A percentile compares a stretch with the other conserved stretches of the same genome.
These are phyloP conservation scores for Haemoproteus tartakovskyi DNA, from an alignment of 169 alveolate species.

Conservation along the genomic window DNA sequence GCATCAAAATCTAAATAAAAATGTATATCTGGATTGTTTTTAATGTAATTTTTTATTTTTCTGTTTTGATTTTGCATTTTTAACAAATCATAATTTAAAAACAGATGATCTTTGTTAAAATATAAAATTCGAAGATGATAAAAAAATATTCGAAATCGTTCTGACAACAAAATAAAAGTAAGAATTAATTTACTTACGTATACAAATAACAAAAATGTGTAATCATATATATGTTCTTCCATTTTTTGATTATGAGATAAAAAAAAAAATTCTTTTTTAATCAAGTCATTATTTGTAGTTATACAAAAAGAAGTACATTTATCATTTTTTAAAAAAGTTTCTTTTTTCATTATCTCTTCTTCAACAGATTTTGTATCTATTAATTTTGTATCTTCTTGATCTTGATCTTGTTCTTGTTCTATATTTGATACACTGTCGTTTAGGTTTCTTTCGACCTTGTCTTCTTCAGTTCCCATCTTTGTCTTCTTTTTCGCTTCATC, in stretches of 20 bases:
- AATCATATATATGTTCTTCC: constrained; percentile 46
- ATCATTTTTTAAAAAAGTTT: constrained; percentile 5
- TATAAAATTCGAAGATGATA: constrained; percentile 62
- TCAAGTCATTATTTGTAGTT: constrained; percentile 18
- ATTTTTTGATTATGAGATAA: constrained; percentile 17
- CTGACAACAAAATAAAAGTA: constrained; percentile 52
- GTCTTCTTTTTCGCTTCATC: too few relatives aligned
- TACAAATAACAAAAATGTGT: constrained; percentile 36
- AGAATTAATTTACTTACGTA: constrained; percentile 50
- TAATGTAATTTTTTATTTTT: constrained; percentile 52
- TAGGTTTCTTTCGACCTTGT: too few relatives aligned
- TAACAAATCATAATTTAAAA: constrained; percentile 59
- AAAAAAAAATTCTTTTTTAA: constrained; percentile 7
- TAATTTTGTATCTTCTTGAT: too few relatives aligned
- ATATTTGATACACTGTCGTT: too few relatives aligned
- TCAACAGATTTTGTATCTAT: not conserved
- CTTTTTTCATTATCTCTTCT: not conserved
- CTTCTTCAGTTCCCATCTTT: too few relatives aligned
- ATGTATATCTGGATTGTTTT: constrained; percentile 56
- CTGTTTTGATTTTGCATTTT: constrained; percentile 51
- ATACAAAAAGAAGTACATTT: constrained; percentile 6
- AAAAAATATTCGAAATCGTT: constrained; percentile 41
- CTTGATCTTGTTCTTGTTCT: too few relatives aligned
- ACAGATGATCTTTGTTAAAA: constrained; percentile 2
- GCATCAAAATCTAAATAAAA: constrained; percentile 49